Percentiles rank a stretch among this genome's conserved stretches.
Evolutionary conservation across 192 early-diverging fungal genomes (phyloP).

Genomic region (Irineochytrium annulatum): DNA sequence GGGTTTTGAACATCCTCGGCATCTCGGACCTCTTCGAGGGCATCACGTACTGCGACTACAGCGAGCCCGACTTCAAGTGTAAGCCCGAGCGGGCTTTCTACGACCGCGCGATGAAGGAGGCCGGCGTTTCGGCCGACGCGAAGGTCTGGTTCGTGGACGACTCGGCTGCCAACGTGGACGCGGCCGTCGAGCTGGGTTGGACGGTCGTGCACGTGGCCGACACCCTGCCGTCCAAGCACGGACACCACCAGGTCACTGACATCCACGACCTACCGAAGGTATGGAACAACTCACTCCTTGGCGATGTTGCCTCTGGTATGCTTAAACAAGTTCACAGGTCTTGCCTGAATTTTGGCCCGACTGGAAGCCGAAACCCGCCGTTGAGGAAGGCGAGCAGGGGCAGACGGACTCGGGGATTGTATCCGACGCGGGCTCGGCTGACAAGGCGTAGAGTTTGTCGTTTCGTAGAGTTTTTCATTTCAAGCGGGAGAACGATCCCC

Average conservation of each 20-base stretch:
- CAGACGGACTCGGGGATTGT: too few relatives aligned
- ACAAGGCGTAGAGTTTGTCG: too few relatives aligned
- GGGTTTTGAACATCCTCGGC: constrained; percentile 59
- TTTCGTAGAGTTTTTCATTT: too few relatives aligned
- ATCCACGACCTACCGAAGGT: constrained; percentile 61
- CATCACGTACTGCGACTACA: constrained; percentile 72
- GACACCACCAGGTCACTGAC: constrained; percentile 54
- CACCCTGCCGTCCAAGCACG: constrained; percentile 27
- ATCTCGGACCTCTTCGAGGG: constrained; percentile 73
- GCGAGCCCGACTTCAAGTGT: constrained; percentile 62
- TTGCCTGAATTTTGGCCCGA: too few relatives aligned
- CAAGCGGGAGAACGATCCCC: too few relatives aligned
- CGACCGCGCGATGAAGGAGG: constrained; percentile 62
- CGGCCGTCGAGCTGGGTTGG: constrained; percentile 57
- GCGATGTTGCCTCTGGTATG: background rate
- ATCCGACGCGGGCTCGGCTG: too few relatives aligned
- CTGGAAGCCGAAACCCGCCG: too few relatives aligned
- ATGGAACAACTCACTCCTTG: constrained; percentile 24
- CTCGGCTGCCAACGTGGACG: constrained; percentile 59
- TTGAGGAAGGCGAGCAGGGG: too few relatives aligned
- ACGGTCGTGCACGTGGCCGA: constrained; percentile 41
- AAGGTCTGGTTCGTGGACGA: constrained; percentile 78
- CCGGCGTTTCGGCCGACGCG: constrained; percentile 49
- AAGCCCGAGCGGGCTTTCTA: constrained; percentile 60
- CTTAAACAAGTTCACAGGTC: background rate